Conservation (phyloP, 2,329 filamentous ascomycete species). For the Elsinoe necatrix region DNA sequence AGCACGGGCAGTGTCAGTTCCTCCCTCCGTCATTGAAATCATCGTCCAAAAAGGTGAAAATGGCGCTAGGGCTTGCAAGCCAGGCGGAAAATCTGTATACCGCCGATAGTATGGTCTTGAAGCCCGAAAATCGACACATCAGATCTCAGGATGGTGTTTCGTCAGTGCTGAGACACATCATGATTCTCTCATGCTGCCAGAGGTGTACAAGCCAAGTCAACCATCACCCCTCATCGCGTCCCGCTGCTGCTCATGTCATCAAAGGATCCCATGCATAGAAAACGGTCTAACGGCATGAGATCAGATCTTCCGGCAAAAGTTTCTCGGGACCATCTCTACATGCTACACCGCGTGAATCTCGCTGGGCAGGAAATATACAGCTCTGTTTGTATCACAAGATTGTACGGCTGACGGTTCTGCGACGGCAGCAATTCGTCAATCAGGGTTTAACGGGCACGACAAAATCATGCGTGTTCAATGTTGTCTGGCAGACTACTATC, state of each 20-base stretch:
- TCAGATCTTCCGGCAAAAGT: neutral
- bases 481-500: neutral
- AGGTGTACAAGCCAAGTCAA: neutral
- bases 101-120: neutral
- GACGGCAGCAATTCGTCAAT: too few relatives aligned
- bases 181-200: neutral
- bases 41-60: neutral
- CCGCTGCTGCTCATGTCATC: neutral
- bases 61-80: neutral
- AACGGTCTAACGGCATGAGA: conserved; percentile 6
- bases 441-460: too few relatives aligned
- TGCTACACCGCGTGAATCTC: neutral
- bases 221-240: neutral
- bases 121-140: neutral
- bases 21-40: neutral
- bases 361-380: neutral
- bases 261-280: neutral
- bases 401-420: too few relatives aligned
- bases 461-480: too few relatives aligned
- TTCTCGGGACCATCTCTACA: neutral
- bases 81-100: neutral
- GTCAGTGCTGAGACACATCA: neutral
- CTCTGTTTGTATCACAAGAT: too few relatives aligned
- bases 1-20: neutral
- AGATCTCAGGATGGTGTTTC: neutral